Conservation (phyloP, 352 stramenopile genomes). For the Pythium myriotylum region DNA sequence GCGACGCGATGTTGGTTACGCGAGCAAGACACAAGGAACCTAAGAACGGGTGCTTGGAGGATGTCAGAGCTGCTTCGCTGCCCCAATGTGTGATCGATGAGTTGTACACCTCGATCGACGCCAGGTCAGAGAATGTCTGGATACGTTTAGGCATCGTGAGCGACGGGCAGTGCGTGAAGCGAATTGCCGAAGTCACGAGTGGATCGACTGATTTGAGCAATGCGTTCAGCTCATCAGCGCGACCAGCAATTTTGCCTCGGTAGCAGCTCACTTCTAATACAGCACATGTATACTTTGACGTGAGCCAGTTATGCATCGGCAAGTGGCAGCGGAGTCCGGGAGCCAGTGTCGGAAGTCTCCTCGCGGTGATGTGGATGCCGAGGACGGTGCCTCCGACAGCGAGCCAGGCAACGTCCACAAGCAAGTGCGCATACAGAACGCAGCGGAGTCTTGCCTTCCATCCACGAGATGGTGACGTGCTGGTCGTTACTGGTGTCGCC, state of each 20-base stretch:
- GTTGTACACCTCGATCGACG: conserved; percentile 25
- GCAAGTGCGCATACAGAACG: no score
- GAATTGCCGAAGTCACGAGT: not conserved
- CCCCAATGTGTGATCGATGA: conserved; percentile 15
- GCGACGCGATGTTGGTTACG: conserved; percentile 4
- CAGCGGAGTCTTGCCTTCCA: no score
- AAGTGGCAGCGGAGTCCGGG: not conserved
- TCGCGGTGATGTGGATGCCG: not conserved
- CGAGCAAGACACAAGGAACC: not conserved
- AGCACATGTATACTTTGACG: not conserved
- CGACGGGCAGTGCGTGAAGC: conserved; percentile 17
- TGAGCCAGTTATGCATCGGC: conserved; percentile 7
- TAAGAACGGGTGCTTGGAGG: not conserved
- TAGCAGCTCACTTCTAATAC: conserved; percentile 26
- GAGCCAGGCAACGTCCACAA: no score
- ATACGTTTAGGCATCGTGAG: not conserved
- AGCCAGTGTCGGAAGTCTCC: no score
- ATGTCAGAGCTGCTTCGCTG: conserved; percentile 13
- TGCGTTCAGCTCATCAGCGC: not conserved
- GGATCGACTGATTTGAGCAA: not conserved
- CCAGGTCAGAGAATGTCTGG: conserved; percentile 10
- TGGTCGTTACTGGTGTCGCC: not conserved
- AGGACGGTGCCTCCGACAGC: not conserved
- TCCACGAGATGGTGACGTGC: no score
- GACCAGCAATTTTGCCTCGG: not conserved